Evolutionary conservation across 495 filamentous ascomycete species (phyloP).

Genomic region (Annulohypoxylon bovei): DNA sequence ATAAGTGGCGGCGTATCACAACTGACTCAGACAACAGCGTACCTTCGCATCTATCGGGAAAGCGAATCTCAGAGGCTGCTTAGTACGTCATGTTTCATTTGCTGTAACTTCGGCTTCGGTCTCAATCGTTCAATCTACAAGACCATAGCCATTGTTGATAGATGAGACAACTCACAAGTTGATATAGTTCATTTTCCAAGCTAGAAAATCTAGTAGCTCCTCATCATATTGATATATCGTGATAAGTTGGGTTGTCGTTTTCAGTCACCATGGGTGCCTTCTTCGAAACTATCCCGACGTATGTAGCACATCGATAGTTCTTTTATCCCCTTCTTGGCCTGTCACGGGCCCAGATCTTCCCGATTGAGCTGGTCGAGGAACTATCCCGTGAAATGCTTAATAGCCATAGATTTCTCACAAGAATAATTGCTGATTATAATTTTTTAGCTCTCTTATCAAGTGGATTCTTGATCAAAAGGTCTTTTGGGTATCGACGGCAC

Average conservation of each 20-base stretch:
- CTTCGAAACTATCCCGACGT: conserved; percentile 66
- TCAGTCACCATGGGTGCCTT: conserved; percentile 67
- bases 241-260: background rate
- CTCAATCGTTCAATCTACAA: conserved; percentile 1
- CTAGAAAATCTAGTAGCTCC: background rate
- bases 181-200: background rate
- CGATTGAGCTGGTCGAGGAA: background rate
- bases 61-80: background rate
- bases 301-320: background rate
- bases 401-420: too few species aligned
- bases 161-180: background rate
- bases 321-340: background rate
- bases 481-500: conserved; percentile 76
- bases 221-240: background rate
- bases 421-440: background rate
- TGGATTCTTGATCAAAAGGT: conserved; percentile 71
- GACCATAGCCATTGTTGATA: conserved; percentile 6
- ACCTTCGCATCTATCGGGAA: conserved; percentile 8
- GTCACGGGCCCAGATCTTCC: background rate
- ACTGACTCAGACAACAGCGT: background rate
- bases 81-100: background rate
- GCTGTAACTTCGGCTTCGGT: background rate
- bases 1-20: conserved; percentile 11
- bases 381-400: background rate
- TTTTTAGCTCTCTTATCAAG: conserved; percentile 51